These are phyloP conservation scores for Diutina sp. DNA, from an alignment of 1,139 yeast species.

Conservation along the genomic window DNA sequence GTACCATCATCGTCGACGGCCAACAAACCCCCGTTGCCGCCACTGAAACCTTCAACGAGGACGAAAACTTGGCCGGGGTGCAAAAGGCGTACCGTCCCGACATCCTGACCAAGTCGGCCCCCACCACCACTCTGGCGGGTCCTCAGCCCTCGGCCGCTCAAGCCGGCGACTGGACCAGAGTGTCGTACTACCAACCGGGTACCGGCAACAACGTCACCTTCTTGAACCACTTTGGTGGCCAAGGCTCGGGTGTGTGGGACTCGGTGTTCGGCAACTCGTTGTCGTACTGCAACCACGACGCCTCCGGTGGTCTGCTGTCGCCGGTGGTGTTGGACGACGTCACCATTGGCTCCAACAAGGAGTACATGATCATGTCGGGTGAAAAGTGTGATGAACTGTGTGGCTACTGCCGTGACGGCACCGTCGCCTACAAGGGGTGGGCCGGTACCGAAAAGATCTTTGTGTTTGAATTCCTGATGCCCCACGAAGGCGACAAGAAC, in stretches of 20 bases:
- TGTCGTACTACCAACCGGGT: slow-evolving; percentile 16
- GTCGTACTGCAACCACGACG: slow-evolving; percentile 21
- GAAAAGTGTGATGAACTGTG: slow-evolving; percentile 24
- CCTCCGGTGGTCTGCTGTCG: slow-evolving; percentile 24
- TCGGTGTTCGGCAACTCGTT: slow-evolving; percentile 15
- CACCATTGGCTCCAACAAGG: slow-evolving; percentile 42
- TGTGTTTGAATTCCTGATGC: slow-evolving; percentile 1
- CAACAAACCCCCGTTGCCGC: slow-evolving; percentile 29
- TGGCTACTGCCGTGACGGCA: slow-evolving; percentile 1
- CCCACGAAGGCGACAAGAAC: slow-evolving; percentile 5
- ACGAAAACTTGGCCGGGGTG: background rate
- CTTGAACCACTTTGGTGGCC: slow-evolving; percentile 16
- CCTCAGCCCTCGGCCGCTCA: slow-evolving; percentile 5
- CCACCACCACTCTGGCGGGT: slow-evolving; percentile 2
- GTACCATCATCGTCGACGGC: slow-evolving; percentile 55
- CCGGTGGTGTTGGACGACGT: slow-evolving; percentile 40
- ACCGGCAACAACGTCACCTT: slow-evolving; percentile 13
- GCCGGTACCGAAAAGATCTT: slow-evolving; percentile 1
- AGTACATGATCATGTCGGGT: slow-evolving; percentile 49
- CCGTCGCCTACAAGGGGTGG: slow-evolving; percentile 2
- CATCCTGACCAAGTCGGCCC: slow-evolving; percentile 2
- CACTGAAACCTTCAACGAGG: background rate
- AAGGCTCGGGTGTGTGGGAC: slow-evolving; percentile 17
- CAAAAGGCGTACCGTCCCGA: slow-evolving; percentile 2
- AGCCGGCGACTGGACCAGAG: slow-evolving; percentile 14